Conservation (phyloP, 2,329 filamentous ascomycete species). For the Penicillium sp. region DNA sequence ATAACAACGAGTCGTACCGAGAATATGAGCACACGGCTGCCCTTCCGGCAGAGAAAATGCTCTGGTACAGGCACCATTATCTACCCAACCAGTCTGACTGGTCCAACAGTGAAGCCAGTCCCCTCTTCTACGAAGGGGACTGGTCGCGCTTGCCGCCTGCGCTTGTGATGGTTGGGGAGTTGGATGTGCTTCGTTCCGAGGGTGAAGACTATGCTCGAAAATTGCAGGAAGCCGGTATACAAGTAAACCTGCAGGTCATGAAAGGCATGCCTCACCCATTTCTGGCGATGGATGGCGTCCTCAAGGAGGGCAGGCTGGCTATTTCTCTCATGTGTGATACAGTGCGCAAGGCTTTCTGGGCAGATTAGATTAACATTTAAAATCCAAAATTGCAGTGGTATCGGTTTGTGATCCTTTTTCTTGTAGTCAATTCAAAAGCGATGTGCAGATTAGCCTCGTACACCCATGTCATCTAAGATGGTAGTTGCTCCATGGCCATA, state of each 20-base stretch:
- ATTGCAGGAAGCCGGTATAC: conserved; percentile 52
- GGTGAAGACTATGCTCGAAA: conserved; percentile 58
- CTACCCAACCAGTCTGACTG: conserved; percentile 55
- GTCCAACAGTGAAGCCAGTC: conserved; percentile 59
- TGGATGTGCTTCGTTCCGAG: conserved; percentile 62
- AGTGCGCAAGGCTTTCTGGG: conserved; percentile 35
- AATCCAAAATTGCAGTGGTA: too few relatives aligned
- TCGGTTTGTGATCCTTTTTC: too few relatives aligned
- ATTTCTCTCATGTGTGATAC: conserved; percentile 54
- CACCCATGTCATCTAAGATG: too few relatives aligned
- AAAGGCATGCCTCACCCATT: conserved; percentile 64
- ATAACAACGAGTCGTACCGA: conserved; percentile 54
- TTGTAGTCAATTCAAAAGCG: too few relatives aligned
- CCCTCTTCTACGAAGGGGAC: conserved; percentile 56
- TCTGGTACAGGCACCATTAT: conserved; percentile 65
- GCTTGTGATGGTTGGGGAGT: conserved; percentile 58
- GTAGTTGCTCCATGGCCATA: too few relatives aligned
- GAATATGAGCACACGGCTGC: conserved; percentile 58
- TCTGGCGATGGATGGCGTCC: conserved; percentile 61
- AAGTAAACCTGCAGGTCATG: conserved; percentile 56
- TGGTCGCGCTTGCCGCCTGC: conserved; percentile 58
- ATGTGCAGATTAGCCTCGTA: too few relatives aligned
- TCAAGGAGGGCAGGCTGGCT: conserved; percentile 57
- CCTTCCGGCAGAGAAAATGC: conserved; percentile 62
- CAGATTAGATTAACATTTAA: too few relatives aligned